Conservation (phyloP, 306 rosid species). For the Gastrolobium bilobum region DNA sequence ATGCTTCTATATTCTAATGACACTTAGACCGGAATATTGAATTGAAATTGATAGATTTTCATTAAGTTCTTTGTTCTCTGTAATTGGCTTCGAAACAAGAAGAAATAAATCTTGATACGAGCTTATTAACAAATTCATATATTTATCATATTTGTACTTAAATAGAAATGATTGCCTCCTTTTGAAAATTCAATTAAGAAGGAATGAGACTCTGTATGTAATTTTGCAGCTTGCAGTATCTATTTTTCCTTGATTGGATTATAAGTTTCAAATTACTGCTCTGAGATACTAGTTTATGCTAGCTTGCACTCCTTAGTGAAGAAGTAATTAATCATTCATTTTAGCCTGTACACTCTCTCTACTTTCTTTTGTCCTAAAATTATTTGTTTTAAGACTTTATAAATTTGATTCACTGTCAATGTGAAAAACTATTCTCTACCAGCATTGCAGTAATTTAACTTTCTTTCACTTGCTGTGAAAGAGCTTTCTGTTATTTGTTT, state of each 20-base stretch:
- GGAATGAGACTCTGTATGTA: background rate
- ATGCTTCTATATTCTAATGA: conserved; percentile 6
- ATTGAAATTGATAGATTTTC: conserved; percentile 21
- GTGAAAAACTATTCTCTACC: background rate
- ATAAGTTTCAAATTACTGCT: background rate
- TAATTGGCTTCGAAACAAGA: conserved; percentile 17
- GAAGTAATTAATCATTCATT: background rate
- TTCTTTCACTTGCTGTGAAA: background rate
- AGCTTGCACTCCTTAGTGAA: background rate
- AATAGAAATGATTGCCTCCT: conserved; percentile 30
- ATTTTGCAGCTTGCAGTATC: background rate
- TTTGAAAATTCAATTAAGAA: conserved; percentile 1
- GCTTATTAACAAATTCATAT: conserved; percentile 1
- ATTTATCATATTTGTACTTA: conserved; percentile 12
- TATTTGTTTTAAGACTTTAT: background rate
- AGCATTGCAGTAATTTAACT: background rate
- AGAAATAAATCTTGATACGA: conserved; percentile 8
- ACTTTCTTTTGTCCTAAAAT: background rate
- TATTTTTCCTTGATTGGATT: background rate
- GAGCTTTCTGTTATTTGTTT: background rate
- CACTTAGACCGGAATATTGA: background rate
- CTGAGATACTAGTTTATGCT: conserved; percentile 5
- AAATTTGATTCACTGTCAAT: background rate
- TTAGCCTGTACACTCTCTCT: background rate
- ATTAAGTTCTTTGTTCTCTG: conserved; percentile 20